phyloP scores from a whole-genome alignment of 345 rosid genomes.

The Aquilaria sinensis region DNA sequence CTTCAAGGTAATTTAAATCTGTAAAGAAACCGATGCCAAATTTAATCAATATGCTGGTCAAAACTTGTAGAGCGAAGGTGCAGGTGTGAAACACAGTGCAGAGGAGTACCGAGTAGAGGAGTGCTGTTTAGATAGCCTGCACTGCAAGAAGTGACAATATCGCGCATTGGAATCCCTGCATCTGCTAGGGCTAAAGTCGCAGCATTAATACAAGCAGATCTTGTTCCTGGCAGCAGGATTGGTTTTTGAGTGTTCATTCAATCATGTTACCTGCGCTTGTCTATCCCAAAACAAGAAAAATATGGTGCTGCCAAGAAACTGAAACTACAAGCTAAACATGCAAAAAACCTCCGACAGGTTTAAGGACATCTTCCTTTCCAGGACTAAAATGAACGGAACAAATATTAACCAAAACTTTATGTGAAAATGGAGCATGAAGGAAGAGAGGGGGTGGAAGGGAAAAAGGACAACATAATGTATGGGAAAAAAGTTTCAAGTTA shows the following conservation, averaged over 20 bases:
- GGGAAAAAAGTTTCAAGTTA: slow-evolving; percentile 19
- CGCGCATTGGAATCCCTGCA: slow-evolving; percentile 98
- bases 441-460: not conserved
- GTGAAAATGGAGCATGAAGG: slow-evolving; percentile 1
- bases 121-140: slow-evolving; percentile 87
- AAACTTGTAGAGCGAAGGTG: not conserved
- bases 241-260: not conserved
- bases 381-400: not conserved
- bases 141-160: slow-evolving; percentile 90
- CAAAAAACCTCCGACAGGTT: not conserved
- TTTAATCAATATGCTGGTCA: not conserved
- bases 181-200: slow-evolving; percentile 94
- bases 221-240: slow-evolving; percentile 47
- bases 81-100: not conserved
- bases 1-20: slow-evolving; percentile 90
- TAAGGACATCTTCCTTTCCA: not conserved
- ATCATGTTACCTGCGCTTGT: not conserved
- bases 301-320: not conserved
- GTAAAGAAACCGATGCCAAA: slow-evolving; percentile 9
- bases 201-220: slow-evolving; percentile 97
- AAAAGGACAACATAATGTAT: not conserved
- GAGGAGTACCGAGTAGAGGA: slow-evolving; percentile 64
- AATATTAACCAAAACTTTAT: not conserved
- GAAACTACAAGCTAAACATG: not conserved
- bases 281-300: not conserved